A percentile compares a stretch with the other conserved stretches of the same genome.
These are phyloP conservation scores for Discostella stelligeroides DNA, from an alignment of 108 stramenopile species.

Conservation along the genomic window DNA sequence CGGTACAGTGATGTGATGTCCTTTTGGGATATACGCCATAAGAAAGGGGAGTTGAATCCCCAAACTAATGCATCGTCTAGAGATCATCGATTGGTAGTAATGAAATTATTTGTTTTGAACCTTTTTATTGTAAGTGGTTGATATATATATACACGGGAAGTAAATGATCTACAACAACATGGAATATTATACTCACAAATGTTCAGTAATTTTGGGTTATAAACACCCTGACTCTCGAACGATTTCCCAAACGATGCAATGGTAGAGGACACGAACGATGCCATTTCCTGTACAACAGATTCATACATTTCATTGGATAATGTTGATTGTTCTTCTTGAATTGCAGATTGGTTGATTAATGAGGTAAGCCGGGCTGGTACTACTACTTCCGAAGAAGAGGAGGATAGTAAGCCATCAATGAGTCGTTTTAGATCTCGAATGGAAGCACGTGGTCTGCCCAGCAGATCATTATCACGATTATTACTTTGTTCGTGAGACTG, in stretches of 20 bases:
- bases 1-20: conserved; percentile 26
- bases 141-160: background rate
- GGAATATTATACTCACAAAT: conserved; percentile 9
- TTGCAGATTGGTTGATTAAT: background rate
- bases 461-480: too few relatives aligned
- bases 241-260: background rate
- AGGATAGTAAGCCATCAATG: background rate
- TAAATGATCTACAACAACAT: background rate
- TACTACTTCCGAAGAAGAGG: background rate
- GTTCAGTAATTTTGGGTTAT: conserved; percentile 17
- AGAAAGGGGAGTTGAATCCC: conserved; percentile 48
- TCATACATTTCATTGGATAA: conserved; percentile 2
- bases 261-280: conserved; percentile 2
- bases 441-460: too few relatives aligned
- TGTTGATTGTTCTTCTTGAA: background rate
- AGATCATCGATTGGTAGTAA: background rate
- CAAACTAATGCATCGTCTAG: conserved; percentile 41
- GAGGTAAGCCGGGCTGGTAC: background rate
- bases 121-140: background rate
- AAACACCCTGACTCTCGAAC: conserved; percentile 23
- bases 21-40: conserved; percentile 33
- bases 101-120: background rate
- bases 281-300: background rate
- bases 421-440: background rate
- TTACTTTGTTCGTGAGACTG: too few relatives aligned